phyloP scores from a whole-genome alignment of 2,329 filamentous ascomycete species.

The Metarhizium guizhouense region DNA sequence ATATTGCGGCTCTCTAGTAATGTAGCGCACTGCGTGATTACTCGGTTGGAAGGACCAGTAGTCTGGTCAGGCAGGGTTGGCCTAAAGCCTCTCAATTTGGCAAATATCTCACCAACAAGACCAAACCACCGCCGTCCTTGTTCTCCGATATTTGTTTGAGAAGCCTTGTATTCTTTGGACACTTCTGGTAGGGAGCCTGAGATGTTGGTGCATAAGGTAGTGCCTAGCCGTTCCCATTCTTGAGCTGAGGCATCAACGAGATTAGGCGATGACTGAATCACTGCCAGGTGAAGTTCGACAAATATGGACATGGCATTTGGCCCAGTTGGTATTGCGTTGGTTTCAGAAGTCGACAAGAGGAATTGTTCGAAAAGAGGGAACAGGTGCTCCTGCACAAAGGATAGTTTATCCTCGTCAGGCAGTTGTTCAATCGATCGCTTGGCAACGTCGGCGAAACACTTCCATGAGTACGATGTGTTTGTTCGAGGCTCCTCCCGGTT shows the following conservation, averaged over 20 bases:
- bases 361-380: conserved; percentile 48
- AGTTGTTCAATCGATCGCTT: conserved; percentile 42
- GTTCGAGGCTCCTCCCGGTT: conserved; percentile 65
- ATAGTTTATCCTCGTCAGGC: conserved; percentile 33
- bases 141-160: conserved; percentile 59
- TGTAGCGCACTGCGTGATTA: conserved; percentile 27
- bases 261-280: conserved; percentile 29
- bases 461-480: conserved; percentile 64
- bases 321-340: conserved; percentile 21
- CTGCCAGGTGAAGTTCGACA: conserved; percentile 37
- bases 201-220: conserved; percentile 55
- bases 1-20: conserved; percentile 42
- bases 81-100: conserved; percentile 16
- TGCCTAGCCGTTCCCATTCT: conserved; percentile 56
- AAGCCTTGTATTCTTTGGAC: conserved; percentile 65
- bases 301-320: conserved; percentile 29
- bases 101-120: conserved; percentile 39
- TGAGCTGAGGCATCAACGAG: conserved; percentile 40
- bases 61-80: conserved; percentile 19
- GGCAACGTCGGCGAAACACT: conserved; percentile 59
- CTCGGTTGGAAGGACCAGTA: conserved; percentile 17
- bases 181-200: conserved; percentile 72
- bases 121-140: conserved; percentile 61
- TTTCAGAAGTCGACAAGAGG: conserved; percentile 35
- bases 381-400: conserved; percentile 39